A percentile compares a stretch with the other conserved stretches of the same genome.
phyloP scores from a whole-genome alignment of 2,329 filamentous ascomycete species.

The Colletotrichum musae region DNA sequence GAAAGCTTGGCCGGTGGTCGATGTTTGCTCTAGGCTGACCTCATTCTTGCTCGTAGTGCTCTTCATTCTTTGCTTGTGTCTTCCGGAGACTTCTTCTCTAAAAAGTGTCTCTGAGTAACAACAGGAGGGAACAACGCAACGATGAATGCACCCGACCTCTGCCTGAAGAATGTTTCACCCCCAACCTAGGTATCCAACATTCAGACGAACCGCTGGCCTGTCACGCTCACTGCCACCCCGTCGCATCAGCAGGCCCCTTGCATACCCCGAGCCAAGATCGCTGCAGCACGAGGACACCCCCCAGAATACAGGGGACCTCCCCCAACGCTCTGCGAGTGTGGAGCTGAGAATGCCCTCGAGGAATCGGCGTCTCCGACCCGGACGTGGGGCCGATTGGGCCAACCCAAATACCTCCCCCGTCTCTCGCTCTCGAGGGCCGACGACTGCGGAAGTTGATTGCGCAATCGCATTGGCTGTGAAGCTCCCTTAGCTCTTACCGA shows the following conservation, averaged over 20 bases:
- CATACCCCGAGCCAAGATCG: not conserved
- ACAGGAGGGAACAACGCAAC: too few species aligned
- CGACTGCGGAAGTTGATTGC: too few species aligned
- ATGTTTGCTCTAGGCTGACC: not conserved
- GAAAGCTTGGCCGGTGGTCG: not conserved
- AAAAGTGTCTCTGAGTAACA: not conserved
- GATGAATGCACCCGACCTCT: not conserved
- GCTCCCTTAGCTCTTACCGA: not conserved
- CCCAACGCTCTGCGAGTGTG: not conserved
- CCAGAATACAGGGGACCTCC: constrained; percentile 6
- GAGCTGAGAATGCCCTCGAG: constrained; percentile 8
- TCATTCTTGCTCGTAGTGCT: not conserved
- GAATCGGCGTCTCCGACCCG: constrained; percentile 28
- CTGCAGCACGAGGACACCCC: not conserved
- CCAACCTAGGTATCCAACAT: not conserved
- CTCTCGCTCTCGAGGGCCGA: too few species aligned
- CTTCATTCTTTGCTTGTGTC: not conserved
- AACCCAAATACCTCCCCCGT: too few species aligned
- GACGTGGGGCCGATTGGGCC: constrained; percentile 33
- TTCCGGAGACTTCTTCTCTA: too few species aligned
- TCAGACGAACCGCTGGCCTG: constrained; percentile 27
- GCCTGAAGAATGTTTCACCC: constrained; percentile 9
- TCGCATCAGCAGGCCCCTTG: constrained; percentile 3
- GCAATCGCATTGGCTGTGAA: not conserved
- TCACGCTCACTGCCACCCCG: constrained; percentile 2